A percentile compares a stretch with the other conserved stretches of the same genome.
These are phyloP conservation scores for Biscogniauxia mediterranea DNA, from an alignment of 2,329 filamentous ascomycete genomes.

Conservation along the genomic window DNA sequence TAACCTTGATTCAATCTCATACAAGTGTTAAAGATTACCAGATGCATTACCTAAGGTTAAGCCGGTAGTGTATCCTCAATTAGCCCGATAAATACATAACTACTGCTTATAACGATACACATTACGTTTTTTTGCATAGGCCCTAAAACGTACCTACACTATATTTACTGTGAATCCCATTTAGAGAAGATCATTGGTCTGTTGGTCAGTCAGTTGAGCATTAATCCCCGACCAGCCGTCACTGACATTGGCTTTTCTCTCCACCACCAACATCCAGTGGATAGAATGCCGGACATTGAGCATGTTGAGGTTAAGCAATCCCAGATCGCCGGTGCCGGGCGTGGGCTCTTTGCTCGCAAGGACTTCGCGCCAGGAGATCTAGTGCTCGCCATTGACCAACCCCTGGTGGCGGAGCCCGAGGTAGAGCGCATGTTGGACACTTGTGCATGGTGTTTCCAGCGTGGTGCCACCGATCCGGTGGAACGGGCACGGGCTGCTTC, in stretches of 20 bases:
- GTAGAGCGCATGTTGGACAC: slow-evolving; percentile 24
- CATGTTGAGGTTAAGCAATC: slow-evolving; percentile 24
- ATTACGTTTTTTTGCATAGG: background rate
- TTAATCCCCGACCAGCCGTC: background rate
- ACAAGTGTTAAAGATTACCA: too few species aligned
- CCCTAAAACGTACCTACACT: background rate
- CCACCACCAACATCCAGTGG: background rate
- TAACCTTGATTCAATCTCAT: too few species aligned
- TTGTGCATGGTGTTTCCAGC: slow-evolving; percentile 31
- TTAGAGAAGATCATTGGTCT: too few species aligned
- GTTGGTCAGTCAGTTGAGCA: too few species aligned
- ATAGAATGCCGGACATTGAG: slow-evolving; percentile 14
- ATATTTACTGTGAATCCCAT: background rate
- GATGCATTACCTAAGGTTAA: too few species aligned
- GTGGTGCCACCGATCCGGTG: slow-evolving; percentile 20
- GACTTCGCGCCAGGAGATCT: slow-evolving; percentile 27
- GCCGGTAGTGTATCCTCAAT: too few species aligned
- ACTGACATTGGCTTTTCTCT: background rate
- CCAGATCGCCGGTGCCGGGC: slow-evolving; percentile 23
- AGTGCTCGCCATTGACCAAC: slow-evolving; percentile 23
- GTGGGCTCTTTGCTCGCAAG: slow-evolving; percentile 26
- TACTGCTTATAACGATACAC: too few species aligned
- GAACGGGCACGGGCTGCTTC: slow-evolving; percentile 17
- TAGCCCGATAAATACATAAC: too few species aligned
- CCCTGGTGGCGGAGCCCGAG: slow-evolving; percentile 26